Conservation (phyloP, 2,329 filamentous ascomycete genomes). For the Atkinsonella texensis region DNA sequence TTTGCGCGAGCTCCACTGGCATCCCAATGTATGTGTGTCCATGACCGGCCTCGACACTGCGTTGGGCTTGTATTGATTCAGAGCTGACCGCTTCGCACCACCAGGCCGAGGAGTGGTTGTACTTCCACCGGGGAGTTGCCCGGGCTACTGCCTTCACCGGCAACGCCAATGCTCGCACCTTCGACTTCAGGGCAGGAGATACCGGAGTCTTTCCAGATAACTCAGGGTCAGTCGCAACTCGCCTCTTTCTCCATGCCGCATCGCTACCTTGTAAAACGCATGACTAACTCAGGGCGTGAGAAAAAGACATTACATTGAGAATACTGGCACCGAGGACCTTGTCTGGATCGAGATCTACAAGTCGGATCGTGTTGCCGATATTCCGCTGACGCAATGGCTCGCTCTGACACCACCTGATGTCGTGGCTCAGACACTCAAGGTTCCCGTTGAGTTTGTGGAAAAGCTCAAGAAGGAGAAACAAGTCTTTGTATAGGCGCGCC, state of each 20-base stretch:
- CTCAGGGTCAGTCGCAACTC: conserved; percentile 28
- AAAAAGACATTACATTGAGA: conserved; percentile 55
- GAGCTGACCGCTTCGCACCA: neutral
- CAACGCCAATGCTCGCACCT: conserved; percentile 47
- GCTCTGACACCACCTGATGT: conserved; percentile 53
- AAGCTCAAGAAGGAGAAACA: conserved; percentile 53
- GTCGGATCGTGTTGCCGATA: conserved; percentile 53
- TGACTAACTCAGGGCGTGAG: neutral
- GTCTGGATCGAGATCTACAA: conserved; percentile 61
- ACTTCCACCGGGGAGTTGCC: conserved; percentile 51
- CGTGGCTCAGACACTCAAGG: conserved; percentile 47
- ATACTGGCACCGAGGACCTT: conserved; percentile 51
- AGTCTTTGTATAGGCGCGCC: conserved; percentile 24
- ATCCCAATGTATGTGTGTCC: conserved; percentile 41
- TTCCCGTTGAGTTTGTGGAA: conserved; percentile 43
- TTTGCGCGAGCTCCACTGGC: conserved; percentile 57
- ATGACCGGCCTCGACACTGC: too few species aligned
- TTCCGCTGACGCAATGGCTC: conserved; percentile 57
- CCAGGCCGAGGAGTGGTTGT: conserved; percentile 58
- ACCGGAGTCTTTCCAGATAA: conserved; percentile 59
- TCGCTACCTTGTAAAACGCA: neutral
- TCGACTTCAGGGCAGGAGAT: conserved; percentile 56
- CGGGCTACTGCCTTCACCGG: conserved; percentile 56
- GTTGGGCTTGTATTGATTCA: neutral
- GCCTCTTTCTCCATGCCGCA: neutral